Conservation (phyloP, 1,139 yeast species). For the Taphrina deformans region DNA sequence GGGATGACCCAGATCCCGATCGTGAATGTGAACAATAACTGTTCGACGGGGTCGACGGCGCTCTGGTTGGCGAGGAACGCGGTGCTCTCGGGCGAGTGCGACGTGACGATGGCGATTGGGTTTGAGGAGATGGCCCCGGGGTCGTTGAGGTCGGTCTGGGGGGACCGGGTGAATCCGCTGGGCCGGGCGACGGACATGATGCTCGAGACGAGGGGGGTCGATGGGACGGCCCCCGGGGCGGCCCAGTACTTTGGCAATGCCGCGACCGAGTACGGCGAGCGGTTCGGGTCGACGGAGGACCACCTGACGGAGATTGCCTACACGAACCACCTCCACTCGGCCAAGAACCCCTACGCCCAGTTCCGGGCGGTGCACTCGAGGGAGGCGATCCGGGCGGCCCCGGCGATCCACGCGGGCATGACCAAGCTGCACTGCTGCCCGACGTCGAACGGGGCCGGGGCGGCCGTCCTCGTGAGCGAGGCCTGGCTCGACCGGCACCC, state of each 20-base stretch:
- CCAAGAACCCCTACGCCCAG: conserved; percentile 45
- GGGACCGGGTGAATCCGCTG: conserved; percentile 42
- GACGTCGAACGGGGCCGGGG: conserved; percentile 76
- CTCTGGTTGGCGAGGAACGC: conserved; percentile 42
- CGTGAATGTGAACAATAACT: conserved; percentile 44
- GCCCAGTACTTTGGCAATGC: conserved; percentile 45
- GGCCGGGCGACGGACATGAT: conserved; percentile 40
- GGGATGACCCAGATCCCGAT: conserved; percentile 45
- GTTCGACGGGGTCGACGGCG: conserved; percentile 45
- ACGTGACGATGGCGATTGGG: conserved; percentile 44
- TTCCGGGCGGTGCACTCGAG: conserved; percentile 42
- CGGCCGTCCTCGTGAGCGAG: conserved; percentile 72
- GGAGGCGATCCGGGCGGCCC: conserved; percentile 43
- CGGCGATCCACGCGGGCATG: conserved; percentile 41
- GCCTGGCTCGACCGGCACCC: conserved; percentile 58
- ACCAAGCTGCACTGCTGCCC: conserved; percentile 45
- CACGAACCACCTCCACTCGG: conserved; percentile 43
- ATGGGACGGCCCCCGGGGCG: conserved; percentile 41
- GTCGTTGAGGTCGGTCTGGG: conserved; percentile 41
- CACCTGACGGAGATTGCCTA: conserved; percentile 43
- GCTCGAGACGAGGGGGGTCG: conserved; percentile 39
- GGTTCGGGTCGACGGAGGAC: conserved; percentile 40
- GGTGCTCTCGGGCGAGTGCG: conserved; percentile 41
- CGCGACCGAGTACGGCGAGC: conserved; percentile 42
- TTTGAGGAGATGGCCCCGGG: conserved; percentile 45